Evolutionary conservation across 164 flowering plant species (phyloP), one percentile per base, ranked within the genome.

Genomic region (Vitis rupestris): DNA sequence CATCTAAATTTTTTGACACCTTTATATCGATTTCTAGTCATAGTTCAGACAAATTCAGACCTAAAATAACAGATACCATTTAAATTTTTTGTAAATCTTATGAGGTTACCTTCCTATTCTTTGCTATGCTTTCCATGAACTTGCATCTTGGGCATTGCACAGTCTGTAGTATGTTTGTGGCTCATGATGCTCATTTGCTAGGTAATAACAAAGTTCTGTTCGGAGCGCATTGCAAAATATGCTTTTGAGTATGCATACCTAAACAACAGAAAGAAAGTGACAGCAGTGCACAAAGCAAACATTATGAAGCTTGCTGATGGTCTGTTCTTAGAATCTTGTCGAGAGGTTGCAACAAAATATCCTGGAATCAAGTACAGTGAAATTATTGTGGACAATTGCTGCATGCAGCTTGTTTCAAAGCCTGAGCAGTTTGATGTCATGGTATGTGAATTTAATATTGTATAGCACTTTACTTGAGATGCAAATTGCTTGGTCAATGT

Each of bases 231-330:
- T 79, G 96, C 97, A 23, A 82, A 88, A 61, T 92, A 92, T 74
- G 97, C 97, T 1, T 92, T 90, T 73, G 97, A 92, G 85, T 90
- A 90, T 81, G 94, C 97, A 51, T 91, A 91, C 74, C 78, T 91
- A 48, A 91, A 94, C 90, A 91, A 93, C 82, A 80, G 98, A 64
- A 93, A 87, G 88, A 90, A 67, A 63, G 97, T 93, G 68, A 94
- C 97, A 16, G 98, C 97, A 52, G 98, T 94, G 77, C 98, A 94
- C 82, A 94, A 94, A 79, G 98, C 98, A 55, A 94, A 94, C 82
- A 92, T 94, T 55, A 94, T 94, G 98, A 94, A 94, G 72, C 91
- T 94, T 70, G 97, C 98, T 11, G 98, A 94, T 82, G 98, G 98
- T 10, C 84, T 94, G 47, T 94, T 94, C 71, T 72, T 94, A 53